These are phyloP conservation scores for Trichocomaceae sp. DNA, from an alignment of 2,329 filamentous ascomycete species.

Conservation along the genomic window DNA sequence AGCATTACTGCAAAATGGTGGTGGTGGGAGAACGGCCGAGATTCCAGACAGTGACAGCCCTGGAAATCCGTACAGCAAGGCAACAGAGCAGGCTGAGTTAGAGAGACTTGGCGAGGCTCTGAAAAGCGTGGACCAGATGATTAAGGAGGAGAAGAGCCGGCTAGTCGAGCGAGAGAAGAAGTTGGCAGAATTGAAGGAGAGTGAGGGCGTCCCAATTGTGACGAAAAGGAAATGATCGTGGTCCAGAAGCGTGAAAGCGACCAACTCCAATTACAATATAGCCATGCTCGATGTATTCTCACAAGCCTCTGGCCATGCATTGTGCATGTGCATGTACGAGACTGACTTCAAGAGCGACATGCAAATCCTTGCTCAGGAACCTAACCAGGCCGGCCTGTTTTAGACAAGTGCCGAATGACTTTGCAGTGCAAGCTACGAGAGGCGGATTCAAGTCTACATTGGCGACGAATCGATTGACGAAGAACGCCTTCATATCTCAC, in stretches of 20 bases:
- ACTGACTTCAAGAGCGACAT: not conserved
- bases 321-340: not conserved
- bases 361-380: not conserved
- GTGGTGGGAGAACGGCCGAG: conserved; percentile 63
- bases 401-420: not conserved
- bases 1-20: conserved; percentile 40
- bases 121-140: conserved; percentile 52
- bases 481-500: not conserved
- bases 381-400: not conserved
- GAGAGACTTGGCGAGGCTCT: conserved; percentile 57
- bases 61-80: conserved; percentile 65
- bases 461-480: not conserved
- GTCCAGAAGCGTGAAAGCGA: not conserved
- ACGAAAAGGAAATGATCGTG: conserved; percentile 37
- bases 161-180: conserved; percentile 56
- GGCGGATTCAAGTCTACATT: not conserved
- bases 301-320: not conserved
- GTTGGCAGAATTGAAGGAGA: conserved; percentile 47
- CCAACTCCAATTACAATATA: not conserved
- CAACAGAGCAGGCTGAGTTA: conserved; percentile 63
- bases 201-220: conserved; percentile 34
- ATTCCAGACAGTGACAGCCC: conserved; percentile 62
- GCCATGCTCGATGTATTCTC: not conserved
- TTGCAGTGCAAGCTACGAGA: not conserved
- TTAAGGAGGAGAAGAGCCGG: conserved; percentile 59